A percentile compares a stretch with the other conserved stretches of the same genome.
Conservation (phyloP, 2,329 filamentous ascomycete genomes). For the Sclerotinia minor region DNA sequence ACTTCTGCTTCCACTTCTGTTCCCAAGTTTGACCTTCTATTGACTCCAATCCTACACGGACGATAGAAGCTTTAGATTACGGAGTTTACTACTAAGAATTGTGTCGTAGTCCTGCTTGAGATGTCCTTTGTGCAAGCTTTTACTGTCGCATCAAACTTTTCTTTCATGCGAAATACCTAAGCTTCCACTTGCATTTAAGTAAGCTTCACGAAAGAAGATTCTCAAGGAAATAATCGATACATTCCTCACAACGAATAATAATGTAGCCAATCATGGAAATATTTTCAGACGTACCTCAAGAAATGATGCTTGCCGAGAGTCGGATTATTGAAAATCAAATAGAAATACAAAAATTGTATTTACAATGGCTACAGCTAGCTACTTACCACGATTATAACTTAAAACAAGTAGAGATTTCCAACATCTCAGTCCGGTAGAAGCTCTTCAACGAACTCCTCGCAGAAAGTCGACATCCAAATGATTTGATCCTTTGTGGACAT, state of each 20-base stretch:
- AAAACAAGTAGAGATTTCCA: background rate
- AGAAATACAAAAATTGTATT: background rate
- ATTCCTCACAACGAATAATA: slow-evolving; percentile 15
- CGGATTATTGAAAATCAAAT: background rate
- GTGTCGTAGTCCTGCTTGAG: background rate
- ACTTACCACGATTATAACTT: background rate
- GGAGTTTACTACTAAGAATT: background rate
- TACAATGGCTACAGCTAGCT: background rate
- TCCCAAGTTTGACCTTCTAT: background rate
- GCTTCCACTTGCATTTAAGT: slow-evolving; percentile 18
- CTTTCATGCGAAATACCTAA: slow-evolving; percentile 12
- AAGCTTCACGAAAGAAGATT: slow-evolving; percentile 7
- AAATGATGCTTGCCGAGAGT: background rate
- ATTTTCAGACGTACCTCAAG: background rate
- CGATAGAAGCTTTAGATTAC: background rate
- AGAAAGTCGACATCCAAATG: background rate
- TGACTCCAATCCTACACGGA: background rate
- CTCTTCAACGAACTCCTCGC: background rate
- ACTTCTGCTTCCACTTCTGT: slow-evolving; percentile 1
- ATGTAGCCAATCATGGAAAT: background rate
- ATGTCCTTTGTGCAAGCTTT: slow-evolving; percentile 13
- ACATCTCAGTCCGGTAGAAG: background rate
- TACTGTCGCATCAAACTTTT: background rate
- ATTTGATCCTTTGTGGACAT: background rate
- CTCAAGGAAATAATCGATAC: background rate